Percentiles rank a stretch among this genome's conserved stretches.
These are phyloP conservation scores for Candida gorgasii DNA, from an alignment of 805 yeast species.

Conservation along the genomic window DNA sequence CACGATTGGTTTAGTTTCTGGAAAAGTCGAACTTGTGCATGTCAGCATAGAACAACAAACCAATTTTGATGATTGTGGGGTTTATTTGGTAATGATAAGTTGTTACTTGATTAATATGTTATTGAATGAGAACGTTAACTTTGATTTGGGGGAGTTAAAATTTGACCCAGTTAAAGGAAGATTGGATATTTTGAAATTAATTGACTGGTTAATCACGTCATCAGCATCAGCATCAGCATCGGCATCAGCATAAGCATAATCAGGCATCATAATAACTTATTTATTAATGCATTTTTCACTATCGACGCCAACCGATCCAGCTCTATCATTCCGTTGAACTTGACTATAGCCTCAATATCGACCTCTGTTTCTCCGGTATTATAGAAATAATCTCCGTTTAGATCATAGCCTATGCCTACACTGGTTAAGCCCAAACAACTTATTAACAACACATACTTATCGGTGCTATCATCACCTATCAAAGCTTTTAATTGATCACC, in stretches of 20 bases:
- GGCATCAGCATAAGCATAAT: no score
- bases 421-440: constrained; percentile 11
- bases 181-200: constrained; percentile 35
- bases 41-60: constrained; percentile 58
- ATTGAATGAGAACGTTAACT: constrained; percentile 29
- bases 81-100: constrained; percentile 41
- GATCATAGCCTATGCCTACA: constrained; percentile 16
- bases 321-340: constrained; percentile 6
- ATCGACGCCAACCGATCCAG: constrained; percentile 10
- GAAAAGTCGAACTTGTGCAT: constrained; percentile 10
- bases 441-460: constrained; percentile 12
- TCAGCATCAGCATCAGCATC: no score
- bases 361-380: background rate
- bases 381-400: constrained; percentile 11
- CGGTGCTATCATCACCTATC: constrained; percentile 7
- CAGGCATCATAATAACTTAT: constrained; percentile 2
- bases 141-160: constrained; percentile 40
- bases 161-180: constrained; percentile 53
- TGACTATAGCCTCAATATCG: background rate
- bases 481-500: constrained; percentile 2
- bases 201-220: constrained; percentile 16
- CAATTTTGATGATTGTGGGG: constrained; percentile 70
- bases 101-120: constrained; percentile 34
- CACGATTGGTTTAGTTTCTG: constrained; percentile 24
- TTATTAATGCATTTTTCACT: constrained; percentile 13